Percentiles rank a stretch among this genome's conserved stretches.
Evolutionary conservation across 2,329 filamentous ascomycete genomes (phyloP).

Genomic region (Cryphonectria parasitica): DNA sequence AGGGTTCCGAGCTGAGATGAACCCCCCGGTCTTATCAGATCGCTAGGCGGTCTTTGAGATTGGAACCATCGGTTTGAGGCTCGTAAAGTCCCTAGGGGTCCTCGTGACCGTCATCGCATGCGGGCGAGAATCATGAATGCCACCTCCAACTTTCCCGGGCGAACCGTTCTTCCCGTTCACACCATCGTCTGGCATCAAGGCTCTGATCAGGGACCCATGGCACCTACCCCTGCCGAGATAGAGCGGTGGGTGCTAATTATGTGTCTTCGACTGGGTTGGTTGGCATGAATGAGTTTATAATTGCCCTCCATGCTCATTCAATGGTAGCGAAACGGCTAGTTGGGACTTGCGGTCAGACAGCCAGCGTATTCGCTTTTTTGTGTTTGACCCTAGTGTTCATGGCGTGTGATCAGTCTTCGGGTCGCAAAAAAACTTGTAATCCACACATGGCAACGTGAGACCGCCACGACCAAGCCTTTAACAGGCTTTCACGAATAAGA

Average conservation of each 20-base stretch:
- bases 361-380: background rate
- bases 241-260: background rate
- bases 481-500: background rate
- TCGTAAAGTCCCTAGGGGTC: background rate
- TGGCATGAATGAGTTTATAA: background rate
- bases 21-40: background rate
- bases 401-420: background rate
- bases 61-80: background rate
- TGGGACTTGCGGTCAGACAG: background rate
- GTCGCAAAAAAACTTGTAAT: background rate
- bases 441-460: background rate
- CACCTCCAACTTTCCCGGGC: slow-evolving; percentile 13
- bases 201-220: background rate
- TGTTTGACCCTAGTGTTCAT: slow-evolving; percentile 1
- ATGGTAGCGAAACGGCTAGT: background rate
- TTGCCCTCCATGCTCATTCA: background rate
- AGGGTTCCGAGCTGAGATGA: background rate
- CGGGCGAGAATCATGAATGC: slow-evolving; percentile 13
- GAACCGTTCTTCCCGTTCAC: background rate
- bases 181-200: background rate
- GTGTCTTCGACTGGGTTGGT: background rate
- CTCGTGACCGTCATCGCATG: slow-evolving; percentile 25
- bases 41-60: background rate
- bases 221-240: background rate
- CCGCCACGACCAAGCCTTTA: background rate